Evolutionary conservation across 768 basidiomycete species (phyloP), one percentile per base, ranked within the genome.

Genomic region (Lentinula detonsa): DNA sequence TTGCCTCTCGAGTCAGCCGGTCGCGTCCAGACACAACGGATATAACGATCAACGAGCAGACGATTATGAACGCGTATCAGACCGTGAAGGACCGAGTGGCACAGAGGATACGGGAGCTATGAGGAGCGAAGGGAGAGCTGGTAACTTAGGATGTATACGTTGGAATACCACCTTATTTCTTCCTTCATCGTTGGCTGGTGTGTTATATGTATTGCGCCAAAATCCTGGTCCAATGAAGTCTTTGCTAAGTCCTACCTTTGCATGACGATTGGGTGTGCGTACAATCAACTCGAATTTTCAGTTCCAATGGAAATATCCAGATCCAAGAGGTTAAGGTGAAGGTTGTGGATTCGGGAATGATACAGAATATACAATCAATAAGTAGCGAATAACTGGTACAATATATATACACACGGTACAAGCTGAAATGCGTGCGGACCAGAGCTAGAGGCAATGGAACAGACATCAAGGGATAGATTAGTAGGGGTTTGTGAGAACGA

Each of bases 1-100:
- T 98, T 70, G 94, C 95, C 0, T 93, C 94, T 35, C 78, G 97
- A 57, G 97, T 98, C 57, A 95, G 91, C 67, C 78, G 95, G 64
- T 93, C 97, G 46, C 88, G 86, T 64, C 88, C 96, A 15, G 97
- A 98, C 73, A 88, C 95, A 56, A 90, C 89, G 40, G 95, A 98
- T 66, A 97, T 99, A 64, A 89, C 95, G 64, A 96, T 99, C 80
- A 98, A 99, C 79, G 97, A 99, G 76, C 95, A 97, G 76, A 95
- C 94, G 8, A 81, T 97, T 62, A 81, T 96, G 82, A 95, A 79
- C 69, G 95, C 95, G 34, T 97, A 95, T 78, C 86, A 91, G 78
- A 91, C 90, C 0, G 86, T 94, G 64, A 88, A 86, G 73, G 91
- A 92, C 69, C 87, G 85, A 77, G 85, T 94, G 76, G 86, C 88